Evolutionary conservation across 208 protist genomes (phyloP).

Genomic region (Kentomonas sorsogonicus): DNA sequence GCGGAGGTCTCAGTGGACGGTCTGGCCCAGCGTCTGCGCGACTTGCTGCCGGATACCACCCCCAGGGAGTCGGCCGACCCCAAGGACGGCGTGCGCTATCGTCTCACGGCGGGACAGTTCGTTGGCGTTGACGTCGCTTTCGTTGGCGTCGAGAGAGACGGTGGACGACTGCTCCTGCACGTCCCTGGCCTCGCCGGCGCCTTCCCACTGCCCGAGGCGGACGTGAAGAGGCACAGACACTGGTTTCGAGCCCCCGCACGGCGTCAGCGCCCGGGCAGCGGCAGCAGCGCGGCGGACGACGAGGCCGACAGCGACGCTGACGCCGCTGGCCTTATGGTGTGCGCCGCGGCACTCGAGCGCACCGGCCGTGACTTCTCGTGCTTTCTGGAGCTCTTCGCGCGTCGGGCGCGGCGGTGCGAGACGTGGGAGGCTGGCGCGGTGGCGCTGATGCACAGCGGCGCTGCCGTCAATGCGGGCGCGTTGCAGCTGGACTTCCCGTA

Average conservation of each 20-base stretch:
- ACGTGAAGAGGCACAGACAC: too few relatives aligned
- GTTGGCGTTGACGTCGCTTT: too few relatives aligned
- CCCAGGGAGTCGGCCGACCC: too few relatives aligned
- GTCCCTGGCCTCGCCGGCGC: constrained; percentile 68
- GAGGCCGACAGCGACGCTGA: background rate
- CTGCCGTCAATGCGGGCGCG: constrained; percentile 31
- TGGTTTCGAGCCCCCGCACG: too few relatives aligned
- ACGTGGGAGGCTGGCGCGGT: constrained; percentile 46
- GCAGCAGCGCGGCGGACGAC: background rate
- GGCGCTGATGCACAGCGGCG: constrained; percentile 33
- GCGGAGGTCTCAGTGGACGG: too few relatives aligned
- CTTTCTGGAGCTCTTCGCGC: constrained; percentile 47
- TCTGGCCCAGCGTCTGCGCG: too few relatives aligned
- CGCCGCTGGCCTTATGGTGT: constrained; percentile 40
- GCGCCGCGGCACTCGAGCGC: constrained; percentile 37
- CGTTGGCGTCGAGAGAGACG: background rate
- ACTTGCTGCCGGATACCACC: too few relatives aligned
- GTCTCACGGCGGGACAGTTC: too few relatives aligned
- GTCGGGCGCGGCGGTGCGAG: constrained; percentile 39
- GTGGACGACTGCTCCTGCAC: constrained; percentile 45
- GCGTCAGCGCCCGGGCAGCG: constrained; percentile 21
- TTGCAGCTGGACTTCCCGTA: constrained; percentile 74
- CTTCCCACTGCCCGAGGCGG: constrained; percentile 33
- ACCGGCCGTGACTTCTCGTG: background rate
- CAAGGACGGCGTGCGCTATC: too few relatives aligned